Conservation (phyloP, 352 stramenopile genomes). For the Labyrinthula sp. region DNA sequence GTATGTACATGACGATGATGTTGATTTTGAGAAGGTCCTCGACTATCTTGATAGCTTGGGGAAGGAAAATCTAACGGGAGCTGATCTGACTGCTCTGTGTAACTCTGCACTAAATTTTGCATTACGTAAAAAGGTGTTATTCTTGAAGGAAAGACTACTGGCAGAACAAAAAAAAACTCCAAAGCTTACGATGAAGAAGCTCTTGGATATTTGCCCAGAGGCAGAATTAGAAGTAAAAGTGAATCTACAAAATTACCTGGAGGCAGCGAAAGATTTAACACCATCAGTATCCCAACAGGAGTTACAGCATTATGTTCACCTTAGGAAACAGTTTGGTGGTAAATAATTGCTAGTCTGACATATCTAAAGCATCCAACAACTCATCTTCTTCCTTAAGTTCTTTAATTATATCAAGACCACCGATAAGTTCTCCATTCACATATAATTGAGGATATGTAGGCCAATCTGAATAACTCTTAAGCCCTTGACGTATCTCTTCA, state of each 20-base stretch:
- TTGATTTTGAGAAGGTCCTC: slow-evolving; percentile 67
- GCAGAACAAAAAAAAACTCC: background rate
- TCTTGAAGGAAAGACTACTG: slow-evolving; percentile 20
- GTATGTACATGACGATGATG: slow-evolving; percentile 51
- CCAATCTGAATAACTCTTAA: slow-evolving; percentile 94
- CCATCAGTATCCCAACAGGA: slow-evolving; percentile 26
- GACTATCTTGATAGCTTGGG: slow-evolving; percentile 75
- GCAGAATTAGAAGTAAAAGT: slow-evolving; percentile 21
- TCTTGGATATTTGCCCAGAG: slow-evolving; percentile 9
- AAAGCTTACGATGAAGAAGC: slow-evolving; percentile 16
- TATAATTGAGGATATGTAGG: slow-evolving; percentile 87
- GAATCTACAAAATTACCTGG: slow-evolving; percentile 18
- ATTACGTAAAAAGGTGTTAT: slow-evolving; percentile 35
- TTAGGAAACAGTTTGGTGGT: slow-evolving; percentile 25
- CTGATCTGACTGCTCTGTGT: slow-evolving; percentile 62
- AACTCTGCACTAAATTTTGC: slow-evolving; percentile 55
- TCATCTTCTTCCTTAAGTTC: slow-evolving; percentile 62
- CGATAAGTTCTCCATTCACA: slow-evolving; percentile 81
- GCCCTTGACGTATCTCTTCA: slow-evolving; percentile 73
- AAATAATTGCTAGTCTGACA: no score
- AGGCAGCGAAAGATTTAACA: slow-evolving; percentile 7
- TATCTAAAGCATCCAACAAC: no score
- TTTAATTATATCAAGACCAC: slow-evolving; percentile 87
- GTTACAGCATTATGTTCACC: slow-evolving; percentile 20
- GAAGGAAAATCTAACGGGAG: slow-evolving; percentile 55